Percentiles rank a stretch among this genome's conserved stretches.
phyloP scores from a whole-genome alignment of 805 yeast genomes.

The Clavispora santaluciae region DNA sequence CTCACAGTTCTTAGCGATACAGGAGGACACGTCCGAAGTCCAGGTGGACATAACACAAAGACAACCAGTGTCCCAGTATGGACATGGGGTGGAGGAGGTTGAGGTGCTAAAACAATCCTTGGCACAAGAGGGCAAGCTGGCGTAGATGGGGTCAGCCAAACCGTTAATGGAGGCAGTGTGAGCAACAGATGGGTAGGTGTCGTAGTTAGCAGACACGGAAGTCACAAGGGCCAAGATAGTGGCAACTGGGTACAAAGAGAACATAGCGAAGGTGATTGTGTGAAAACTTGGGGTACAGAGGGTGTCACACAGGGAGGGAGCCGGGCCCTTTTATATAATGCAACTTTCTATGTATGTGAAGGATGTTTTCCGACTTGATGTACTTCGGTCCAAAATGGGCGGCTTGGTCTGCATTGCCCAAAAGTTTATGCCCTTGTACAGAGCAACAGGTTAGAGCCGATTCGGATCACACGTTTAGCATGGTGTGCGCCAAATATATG shows the following conservation, averaged over 20 bases:
- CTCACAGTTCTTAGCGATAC: slow-evolving; percentile 22
- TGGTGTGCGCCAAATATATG: not conserved
- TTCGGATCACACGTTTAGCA: not conserved
- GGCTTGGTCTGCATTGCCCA: not conserved
- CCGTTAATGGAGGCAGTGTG: slow-evolving; percentile 39
- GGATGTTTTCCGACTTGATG: not conserved
- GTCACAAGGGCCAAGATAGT: slow-evolving; percentile 16
- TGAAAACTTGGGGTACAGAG: not conserved
- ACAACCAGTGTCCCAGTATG: slow-evolving; percentile 45
- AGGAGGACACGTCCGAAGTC: slow-evolving; percentile 29
- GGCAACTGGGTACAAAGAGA: slow-evolving; percentile 10
- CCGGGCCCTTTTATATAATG: not conserved
- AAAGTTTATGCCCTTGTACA: not conserved
- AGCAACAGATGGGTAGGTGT: slow-evolving; percentile 32
- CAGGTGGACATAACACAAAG: slow-evolving; percentile 38
- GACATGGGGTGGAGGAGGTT: slow-evolving; percentile 38
- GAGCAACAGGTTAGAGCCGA: not conserved
- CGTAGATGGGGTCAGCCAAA: slow-evolving; percentile 35
- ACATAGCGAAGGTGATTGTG: slow-evolving; percentile 10
- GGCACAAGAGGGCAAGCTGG: slow-evolving; percentile 33
- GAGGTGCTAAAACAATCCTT: slow-evolving; percentile 27
- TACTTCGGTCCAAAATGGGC: not conserved
- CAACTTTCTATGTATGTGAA: not conserved
- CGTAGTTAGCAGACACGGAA: slow-evolving; percentile 18
- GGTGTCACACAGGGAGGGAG: not conserved